Percentiles rank a stretch among this genome's conserved stretches.
Conservation (phyloP, 257 asterid species). For the Gentiana straminea region DNA sequence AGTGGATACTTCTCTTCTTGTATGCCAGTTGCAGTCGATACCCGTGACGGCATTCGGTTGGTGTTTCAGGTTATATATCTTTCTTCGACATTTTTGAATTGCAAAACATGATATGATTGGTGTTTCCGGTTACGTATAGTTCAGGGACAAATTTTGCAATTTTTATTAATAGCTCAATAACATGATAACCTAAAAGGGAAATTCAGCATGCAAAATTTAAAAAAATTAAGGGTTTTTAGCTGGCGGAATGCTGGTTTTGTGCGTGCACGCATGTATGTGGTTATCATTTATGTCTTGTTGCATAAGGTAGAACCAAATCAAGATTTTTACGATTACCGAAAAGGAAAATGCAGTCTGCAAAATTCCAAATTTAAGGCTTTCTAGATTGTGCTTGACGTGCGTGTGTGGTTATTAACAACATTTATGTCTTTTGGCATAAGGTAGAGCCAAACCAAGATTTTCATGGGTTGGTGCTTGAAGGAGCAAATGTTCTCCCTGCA, state of each 20-base stretch:
- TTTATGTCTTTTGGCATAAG: slow-evolving; percentile 49
- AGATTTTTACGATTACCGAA: slow-evolving; percentile 53
- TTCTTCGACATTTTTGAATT: too few relatives aligned
- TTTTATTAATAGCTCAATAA: too few relatives aligned
- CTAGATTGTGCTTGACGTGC: background rate
- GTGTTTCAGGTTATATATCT: slow-evolving; percentile 61
- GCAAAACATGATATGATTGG: too few relatives aligned
- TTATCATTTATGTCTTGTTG: slow-evolving; percentile 25
- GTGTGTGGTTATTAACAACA: slow-evolving; percentile 17
- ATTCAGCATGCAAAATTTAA: too few relatives aligned
- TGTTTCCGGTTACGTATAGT: too few relatives aligned
- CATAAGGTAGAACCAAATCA: slow-evolving; percentile 99
- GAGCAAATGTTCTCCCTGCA: slow-evolving; percentile 92
- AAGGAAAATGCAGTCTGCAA: background rate
- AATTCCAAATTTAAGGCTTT: background rate
- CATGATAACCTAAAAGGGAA: too few relatives aligned
- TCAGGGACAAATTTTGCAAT: too few relatives aligned
- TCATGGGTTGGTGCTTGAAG: slow-evolving; percentile 95
- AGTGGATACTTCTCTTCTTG: slow-evolving; percentile 91
- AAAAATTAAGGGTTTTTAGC: too few relatives aligned
- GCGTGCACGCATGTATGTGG: too few relatives aligned
- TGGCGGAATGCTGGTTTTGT: too few relatives aligned
- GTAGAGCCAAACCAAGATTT: slow-evolving; percentile 99
- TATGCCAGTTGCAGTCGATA: slow-evolving; percentile 92
- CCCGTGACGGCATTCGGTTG: slow-evolving; percentile 90